Base-by-base conservation (phyloP, 2,329 filamentous ascomycete genomes). In the Aspergillus pseudoterreus region DNA sequence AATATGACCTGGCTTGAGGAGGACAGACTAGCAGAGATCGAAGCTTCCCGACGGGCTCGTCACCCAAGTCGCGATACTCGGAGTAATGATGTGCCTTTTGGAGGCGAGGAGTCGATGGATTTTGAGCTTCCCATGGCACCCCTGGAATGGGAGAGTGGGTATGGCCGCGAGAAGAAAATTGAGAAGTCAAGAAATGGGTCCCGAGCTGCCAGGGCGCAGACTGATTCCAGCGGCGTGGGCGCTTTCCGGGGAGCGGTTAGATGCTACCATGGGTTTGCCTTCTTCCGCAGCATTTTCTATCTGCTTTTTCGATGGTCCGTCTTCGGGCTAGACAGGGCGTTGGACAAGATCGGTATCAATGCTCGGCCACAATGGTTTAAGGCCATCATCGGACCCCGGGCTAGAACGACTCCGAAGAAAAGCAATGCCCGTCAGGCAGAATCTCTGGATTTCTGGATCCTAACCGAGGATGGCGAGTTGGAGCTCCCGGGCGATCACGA, bases 1-100 rank as follows among this genome's bases (percentile, higher is more conserved):
- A 77, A 81, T 33, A 85, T 85, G 72, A 96, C 94, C 0, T 99
- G 94, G 92, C 76, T 97, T 3, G 94, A 99, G 66, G 88, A 92
- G 61, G 88, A 95, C 58, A 82, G 92, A 5, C 78, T 92, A 9
- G 80, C 84, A 42, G 90, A 97, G 63, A 77, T 95, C 3, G 85
- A 94, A 44, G 66, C 68, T 21, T 71, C 73, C 4, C 69, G 75
- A 41, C 63, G 70, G 41, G 66, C 47, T 39, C 57, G 53, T 2
- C 47, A 56, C 27, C 56, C 55, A 10, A 55, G 57, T 12, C 54
- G 57, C 47, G 50, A 50, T 11, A 50, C 53, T 24, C 52, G 57
- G 33, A 43, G 57, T 1, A 47, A 52, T n/a, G 57, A 53, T 15
- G 35, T 59, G 2, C 57, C 58, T 10, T 70, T 70, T 27, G 71